A percentile compares a stretch with the other conserved stretches of the same genome.
These are phyloP conservation scores for Cucumis cinereus DNA, from an alignment of 306 rosid genomes.

Conservation along the genomic window DNA sequence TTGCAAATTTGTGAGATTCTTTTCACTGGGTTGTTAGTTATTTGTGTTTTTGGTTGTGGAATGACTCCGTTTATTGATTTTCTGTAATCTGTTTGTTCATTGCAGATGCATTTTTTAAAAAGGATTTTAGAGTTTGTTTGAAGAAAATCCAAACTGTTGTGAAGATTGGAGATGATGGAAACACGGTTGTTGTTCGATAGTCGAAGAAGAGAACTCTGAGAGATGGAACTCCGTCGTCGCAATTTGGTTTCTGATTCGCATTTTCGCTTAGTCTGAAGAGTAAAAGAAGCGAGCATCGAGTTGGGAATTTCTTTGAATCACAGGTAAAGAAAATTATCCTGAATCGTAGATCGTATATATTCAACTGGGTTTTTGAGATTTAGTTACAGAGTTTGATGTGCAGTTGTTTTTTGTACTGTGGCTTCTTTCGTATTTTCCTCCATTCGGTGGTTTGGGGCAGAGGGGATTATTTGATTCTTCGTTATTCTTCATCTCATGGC, in stretches of 20 bases:
- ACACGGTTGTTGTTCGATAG: conserved; percentile 8
- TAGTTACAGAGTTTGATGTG: not conserved
- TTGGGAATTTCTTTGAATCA: conserved; percentile 24
- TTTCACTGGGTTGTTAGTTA: not conserved
- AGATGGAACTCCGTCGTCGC: conserved; percentile 19
- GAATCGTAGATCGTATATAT: conserved; percentile 22
- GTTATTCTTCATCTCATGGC: not conserved
- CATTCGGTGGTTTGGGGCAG: not conserved
- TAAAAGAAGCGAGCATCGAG: conserved; percentile 12
- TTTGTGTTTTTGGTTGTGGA: not conserved
- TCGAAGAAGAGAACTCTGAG: conserved; percentile 29
- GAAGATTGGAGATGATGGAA: not conserved
- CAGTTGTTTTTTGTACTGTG: not conserved
- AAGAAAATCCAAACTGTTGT: conserved; percentile 14
- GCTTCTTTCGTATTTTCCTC: not conserved
- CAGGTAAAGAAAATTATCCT: conserved; percentile 37
- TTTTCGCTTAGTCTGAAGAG: conserved; percentile 14
- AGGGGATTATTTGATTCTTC: not conserved
- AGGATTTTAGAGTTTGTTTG: conserved; percentile 4
- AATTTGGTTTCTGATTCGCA: conserved; percentile 26
- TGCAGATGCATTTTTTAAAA: conserved; percentile 4
- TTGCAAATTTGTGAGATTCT: not conserved
- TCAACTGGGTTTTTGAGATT: not conserved
- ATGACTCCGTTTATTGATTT: not conserved
- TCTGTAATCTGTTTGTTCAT: not conserved